These are phyloP conservation scores for Anastatica hierochuntica DNA, from an alignment of 345 rosid genomes.

Conservation along the genomic window DNA sequence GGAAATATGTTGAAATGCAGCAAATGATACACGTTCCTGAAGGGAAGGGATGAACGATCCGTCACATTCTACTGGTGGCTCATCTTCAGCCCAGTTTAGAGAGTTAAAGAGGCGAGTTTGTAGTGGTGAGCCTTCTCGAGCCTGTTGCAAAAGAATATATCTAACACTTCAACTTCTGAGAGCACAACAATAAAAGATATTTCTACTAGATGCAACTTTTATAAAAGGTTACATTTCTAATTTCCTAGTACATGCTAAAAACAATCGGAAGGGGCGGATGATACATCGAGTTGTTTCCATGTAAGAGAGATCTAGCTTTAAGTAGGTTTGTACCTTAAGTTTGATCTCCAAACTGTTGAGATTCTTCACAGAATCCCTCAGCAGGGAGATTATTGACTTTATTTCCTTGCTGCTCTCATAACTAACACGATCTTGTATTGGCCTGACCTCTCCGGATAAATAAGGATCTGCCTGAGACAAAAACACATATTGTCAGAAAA, in stretches of 20 bases:
- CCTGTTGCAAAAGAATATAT: conserved; percentile 28
- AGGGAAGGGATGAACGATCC: conserved; percentile 48
- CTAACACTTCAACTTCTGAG: background rate
- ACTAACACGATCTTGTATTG: conserved; percentile 41
- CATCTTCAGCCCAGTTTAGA: conserved; percentile 53
- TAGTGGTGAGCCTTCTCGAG: conserved; percentile 44
- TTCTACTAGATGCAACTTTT: too few relatives aligned
- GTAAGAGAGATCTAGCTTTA: background rate
- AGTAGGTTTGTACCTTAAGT: conserved; percentile 44
- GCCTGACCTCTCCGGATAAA: conserved; percentile 58
- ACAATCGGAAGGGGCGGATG: too few relatives aligned
- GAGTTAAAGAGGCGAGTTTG: conserved; percentile 57
- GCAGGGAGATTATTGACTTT: conserved; percentile 28
- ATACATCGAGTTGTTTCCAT: too few relatives aligned
- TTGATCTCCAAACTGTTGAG: conserved; percentile 67
- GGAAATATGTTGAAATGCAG: conserved; percentile 57
- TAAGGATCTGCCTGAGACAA: conserved; percentile 63
- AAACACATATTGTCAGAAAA: background rate
- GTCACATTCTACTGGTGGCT: conserved; percentile 37
- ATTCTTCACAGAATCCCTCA: conserved; percentile 49
- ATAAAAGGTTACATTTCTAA: too few relatives aligned
- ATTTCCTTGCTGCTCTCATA: conserved; percentile 20
- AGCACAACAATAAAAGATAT: too few relatives aligned
- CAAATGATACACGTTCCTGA: conserved; percentile 59
- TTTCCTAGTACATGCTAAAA: too few relatives aligned